phyloP scores from a whole-genome alignment of 192 early-diverging fungal species.

The Pecoramyces ruminantium region DNA sequence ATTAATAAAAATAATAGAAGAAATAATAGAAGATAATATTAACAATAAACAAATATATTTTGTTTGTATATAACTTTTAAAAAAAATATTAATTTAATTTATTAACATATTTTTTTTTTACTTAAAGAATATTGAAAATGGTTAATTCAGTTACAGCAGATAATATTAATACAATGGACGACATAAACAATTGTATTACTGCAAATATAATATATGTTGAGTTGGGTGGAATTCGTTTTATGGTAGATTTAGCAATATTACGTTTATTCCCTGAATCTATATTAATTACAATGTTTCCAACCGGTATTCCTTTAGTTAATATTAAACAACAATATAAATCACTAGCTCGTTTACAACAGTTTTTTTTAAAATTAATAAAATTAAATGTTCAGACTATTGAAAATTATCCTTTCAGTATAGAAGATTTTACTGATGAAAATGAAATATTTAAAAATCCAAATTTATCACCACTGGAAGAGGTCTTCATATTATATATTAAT shows the following conservation, averaged over 20 bases:
- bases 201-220: conserved; percentile 3
- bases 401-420: background rate
- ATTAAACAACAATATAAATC: background rate
- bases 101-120: no score
- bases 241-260: conserved; percentile 3
- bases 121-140: no score
- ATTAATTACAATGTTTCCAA: conserved; percentile 2
- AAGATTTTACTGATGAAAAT: background rate
- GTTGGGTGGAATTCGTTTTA: conserved; percentile 2
- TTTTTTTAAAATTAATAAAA: background rate
- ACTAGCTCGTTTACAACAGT: background rate
- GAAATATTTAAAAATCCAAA: background rate
- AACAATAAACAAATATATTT: no score
- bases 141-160: no score
- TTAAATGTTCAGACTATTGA: background rate
- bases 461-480: background rate
- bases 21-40: no score
- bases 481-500: background rate
- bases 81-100: no score
- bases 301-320: background rate
- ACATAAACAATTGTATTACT: background rate
- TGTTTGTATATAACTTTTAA: no score
- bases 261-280: conserved; percentile 6
- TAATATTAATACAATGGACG: background rate
- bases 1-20: no score